Evolutionary conservation across 2,329 filamentous ascomycete species (phyloP), one percentile per base, ranked within the genome.

Genomic region (Pyrenochaeta sp.): DNA sequence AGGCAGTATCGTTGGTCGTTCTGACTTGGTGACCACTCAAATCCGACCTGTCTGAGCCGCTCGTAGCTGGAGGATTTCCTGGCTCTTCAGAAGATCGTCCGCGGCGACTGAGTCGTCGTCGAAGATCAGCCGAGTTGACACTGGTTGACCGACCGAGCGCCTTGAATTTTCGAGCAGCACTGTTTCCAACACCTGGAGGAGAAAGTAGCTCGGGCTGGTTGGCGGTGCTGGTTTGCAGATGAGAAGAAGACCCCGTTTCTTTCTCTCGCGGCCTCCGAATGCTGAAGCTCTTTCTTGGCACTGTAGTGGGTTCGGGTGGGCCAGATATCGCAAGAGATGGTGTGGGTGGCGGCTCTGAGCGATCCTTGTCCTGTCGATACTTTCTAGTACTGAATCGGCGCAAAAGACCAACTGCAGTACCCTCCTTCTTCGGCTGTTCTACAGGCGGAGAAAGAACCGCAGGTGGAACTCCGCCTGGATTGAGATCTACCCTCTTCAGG

Each of bases 331-430:
- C 89, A 23, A 96, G 81, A 29, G 88, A 86, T 28, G 90, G 89
- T 34, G 87, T 85, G 24, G 87, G 86, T 43, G 85, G 79, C 45
- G 81, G 72, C 72, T 67, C 80, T 81, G 72, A 82, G 83, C 56
- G 79, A 15, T 64, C 63, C 37, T 55, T 59, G 10, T 69, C 63
- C n/a, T 63, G 63, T 21, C 82, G 84, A 42, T 86, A 83, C 60
- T 87, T 85, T 53, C 93, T 84, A 6, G 94, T 97, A 74, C 93
- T 97, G 68, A 99, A 92, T 24, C 94, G 84, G 55, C 94, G 83
- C 35, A 99, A 77, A 36, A 99, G 78, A 19, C 92, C 90, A 18
- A 85, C 88, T 23, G 92, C 90, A 4, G 89, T 84, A 61, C 90
- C 94, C 69, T 96, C 93, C 71, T 94, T 96, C 75, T 89, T 92